Evolutionary conservation across 2,329 filamentous ascomycete genomes (phyloP).

Genomic region (Penicillium sp.): DNA sequence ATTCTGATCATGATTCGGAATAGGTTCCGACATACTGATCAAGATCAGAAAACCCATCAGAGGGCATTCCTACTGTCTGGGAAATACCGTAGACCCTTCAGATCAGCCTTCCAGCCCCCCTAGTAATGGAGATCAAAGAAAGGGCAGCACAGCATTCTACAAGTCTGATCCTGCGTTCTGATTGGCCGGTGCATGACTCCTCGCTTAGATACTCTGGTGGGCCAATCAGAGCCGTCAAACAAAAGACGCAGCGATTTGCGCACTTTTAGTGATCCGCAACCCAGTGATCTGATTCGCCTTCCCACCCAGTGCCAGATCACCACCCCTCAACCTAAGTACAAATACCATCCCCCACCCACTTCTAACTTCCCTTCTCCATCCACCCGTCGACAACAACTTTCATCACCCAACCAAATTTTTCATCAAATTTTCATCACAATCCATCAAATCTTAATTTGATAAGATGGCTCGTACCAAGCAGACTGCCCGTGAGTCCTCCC

Average conservation of each 20-base stretch:
- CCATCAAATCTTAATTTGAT: constrained; percentile 26
- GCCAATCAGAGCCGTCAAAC: constrained; percentile 23
- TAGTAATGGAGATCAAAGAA: constrained; percentile 36
- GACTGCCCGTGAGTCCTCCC: constrained; percentile 47
- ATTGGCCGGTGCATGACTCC: constrained; percentile 30
- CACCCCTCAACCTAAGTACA: constrained; percentile 33
- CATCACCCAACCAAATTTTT: constrained; percentile 27
- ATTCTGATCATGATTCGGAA: constrained; percentile 25
- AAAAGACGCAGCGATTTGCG: constrained; percentile 25
- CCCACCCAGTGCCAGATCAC: constrained; percentile 31
- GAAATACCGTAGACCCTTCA: constrained; percentile 13
- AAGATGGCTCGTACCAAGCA: constrained; percentile 51
- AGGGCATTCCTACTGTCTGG: constrained; percentile 14
- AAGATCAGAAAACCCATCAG: constrained; percentile 7
- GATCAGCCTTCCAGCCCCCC: constrained; percentile 15
- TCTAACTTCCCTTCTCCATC: constrained; percentile 36
- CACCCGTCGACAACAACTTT: constrained; percentile 26
- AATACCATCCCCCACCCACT: constrained; percentile 41
- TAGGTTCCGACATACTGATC: constrained; percentile 16
- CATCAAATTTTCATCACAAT: constrained; percentile 29
- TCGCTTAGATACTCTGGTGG: constrained; percentile 33
- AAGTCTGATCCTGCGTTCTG: constrained; percentile 34
- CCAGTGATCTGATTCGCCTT: constrained; percentile 17
- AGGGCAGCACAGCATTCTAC: constrained; percentile 24
- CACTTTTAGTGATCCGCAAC: constrained; percentile 22